Evolutionary conservation across 768 basidiomycete genomes (phyloP), one percentile per base, ranked within the genome.

Genomic region (Peribolospora baueri): DNA sequence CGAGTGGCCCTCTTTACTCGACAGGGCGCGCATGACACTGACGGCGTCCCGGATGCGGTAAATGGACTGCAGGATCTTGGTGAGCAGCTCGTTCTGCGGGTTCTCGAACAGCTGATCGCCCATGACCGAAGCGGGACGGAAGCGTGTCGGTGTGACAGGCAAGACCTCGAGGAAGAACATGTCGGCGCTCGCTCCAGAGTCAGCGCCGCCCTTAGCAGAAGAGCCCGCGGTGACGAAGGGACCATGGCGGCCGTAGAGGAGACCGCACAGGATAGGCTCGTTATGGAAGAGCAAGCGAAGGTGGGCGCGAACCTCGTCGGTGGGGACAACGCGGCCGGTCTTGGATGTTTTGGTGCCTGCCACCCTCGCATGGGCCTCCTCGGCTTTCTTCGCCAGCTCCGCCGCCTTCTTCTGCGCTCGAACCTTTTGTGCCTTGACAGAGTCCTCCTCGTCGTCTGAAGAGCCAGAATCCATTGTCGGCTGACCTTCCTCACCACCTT

Each of bases 141-240:
- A 98, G 42, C 91, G 83, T 5, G 86, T 91, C 11, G 93, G 93
- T 11, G 88, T 76, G 14, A 97, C 83, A 40, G 86, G 79, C 25
- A 98, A 67, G 53, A 84, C 86, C 42, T 90, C 84, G 71, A 95
- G 72, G 73, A 98, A 98, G 69, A 97, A 97, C 76, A 97, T 87
- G 66, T 97, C 93, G 48, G 88, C 82, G 40, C 78, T 80, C 7
- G 81, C 81, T 41, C 39, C 8, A 25, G 25, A 25, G 25, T 25
- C 25, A 25, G 25, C 25, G 25, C 25, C 25, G 25, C 25, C 25
- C 25, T 25, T 25, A 25, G 25, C 25, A 25, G 25, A 25, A 25
- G 25, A 25, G 50, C 39, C 6, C 46, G 49, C 46, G 45, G 48
- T 14, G 53, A 46, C 53, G 39, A 13, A 48, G 5, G 82, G 79